Evolutionary conservation across 148 eudicot genomes (phyloP).

Genomic region (Vaccinium vitisidaea): DNA sequence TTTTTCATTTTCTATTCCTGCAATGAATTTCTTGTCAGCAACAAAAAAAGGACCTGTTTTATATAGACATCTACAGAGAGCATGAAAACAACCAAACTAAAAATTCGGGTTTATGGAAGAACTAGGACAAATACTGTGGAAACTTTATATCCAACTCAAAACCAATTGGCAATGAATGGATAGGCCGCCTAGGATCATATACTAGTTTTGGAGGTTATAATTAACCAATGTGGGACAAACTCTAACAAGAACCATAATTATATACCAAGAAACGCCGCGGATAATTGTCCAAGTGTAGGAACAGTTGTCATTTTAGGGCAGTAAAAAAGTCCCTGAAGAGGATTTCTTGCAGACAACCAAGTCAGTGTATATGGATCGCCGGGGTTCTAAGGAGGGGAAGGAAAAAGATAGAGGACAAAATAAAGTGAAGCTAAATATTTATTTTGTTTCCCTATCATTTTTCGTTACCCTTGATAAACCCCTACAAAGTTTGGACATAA

Average conservation of each 20-base stretch:
- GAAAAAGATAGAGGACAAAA: neutral
- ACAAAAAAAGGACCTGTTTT: neutral
- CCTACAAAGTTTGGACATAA: neutral
- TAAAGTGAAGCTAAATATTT: neutral
- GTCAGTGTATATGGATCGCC: neutral
- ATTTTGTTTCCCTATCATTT: neutral
- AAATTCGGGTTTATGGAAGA: neutral
- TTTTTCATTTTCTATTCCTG: slow-evolving; percentile 64
- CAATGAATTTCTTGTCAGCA: slow-evolving; percentile 9
- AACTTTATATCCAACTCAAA: no score
- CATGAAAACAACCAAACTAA: neutral
- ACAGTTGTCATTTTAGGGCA: no score
- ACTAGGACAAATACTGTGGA: neutral
- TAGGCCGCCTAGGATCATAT: no score
- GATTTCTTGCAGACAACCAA: neutral
- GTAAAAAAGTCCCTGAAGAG: neutral
- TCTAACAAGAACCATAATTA: neutral
- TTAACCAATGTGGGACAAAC: no score
- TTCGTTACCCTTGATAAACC: neutral
- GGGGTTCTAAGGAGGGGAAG: neutral
- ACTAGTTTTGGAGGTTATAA: no score
- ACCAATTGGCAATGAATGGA: no score
- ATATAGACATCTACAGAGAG: neutral
- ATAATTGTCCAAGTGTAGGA: neutral
- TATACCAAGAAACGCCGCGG: neutral